Evolutionary conservation across 2,329 filamentous ascomycete species (phyloP), one percentile per base, ranked within the genome.

Genomic region (Sporothrix protearum): DNA sequence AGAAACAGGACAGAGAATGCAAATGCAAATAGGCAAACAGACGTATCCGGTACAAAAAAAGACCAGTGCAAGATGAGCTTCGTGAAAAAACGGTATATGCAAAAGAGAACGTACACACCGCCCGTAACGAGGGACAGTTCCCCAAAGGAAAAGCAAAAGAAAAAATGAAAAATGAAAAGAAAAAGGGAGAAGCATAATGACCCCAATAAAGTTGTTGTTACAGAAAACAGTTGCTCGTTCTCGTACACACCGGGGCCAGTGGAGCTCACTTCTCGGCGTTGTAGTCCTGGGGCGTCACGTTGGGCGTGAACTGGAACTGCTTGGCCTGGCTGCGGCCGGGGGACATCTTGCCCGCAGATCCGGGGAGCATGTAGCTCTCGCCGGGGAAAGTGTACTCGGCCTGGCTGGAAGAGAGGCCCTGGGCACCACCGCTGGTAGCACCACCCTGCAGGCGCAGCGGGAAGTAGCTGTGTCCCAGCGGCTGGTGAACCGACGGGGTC

Each of bases 331-430:
- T 73, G 42, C 80, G 79, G 42, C 78, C 77, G 9, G 81, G 81
- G 19, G 81, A 81, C 10, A 79, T 79, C 72, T 76, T 79, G 6
- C 78, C 77, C 33, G 81, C 80, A 36, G 79, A 77, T 61, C 79
- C 79, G 39, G 77, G 74, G 7, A 79, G 77, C 14, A 69, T 22
- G 33, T 81, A 81, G 1, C 83, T 80, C 47, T 83, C 80, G 55
- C 83, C 81, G 5, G 86, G 82, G 81, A 86, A 87, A 75, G 84
- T 83, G 76, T 85, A 87, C 73, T 87, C 85, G 19, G 82, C 77
- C 53, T 82, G 84, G 39, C 74, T 73, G 2, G 78, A 45, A 51
- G 28, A n/a, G 8, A 16, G 22, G 8, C 36, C 59, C 22, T 39
- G n/a, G 5, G 28, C 16, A 14, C 16, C 16, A 14, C 16, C 25